phyloP scores from a whole-genome alignment of 2,329 filamentous ascomycete genomes.

The Fusarium ambrosium region DNA sequence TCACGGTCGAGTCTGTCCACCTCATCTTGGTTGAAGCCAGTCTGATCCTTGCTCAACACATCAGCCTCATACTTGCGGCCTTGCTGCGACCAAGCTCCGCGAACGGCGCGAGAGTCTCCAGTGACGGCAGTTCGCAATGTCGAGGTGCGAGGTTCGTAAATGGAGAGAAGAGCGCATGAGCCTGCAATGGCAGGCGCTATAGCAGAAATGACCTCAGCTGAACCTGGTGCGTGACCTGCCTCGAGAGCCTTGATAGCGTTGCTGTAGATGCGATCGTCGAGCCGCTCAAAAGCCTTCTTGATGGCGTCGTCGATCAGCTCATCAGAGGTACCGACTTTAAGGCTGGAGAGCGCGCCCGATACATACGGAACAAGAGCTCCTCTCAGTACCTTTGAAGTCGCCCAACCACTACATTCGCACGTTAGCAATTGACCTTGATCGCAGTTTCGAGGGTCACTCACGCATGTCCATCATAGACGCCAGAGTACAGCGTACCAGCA shows the following conservation, averaged over 20 bases:
- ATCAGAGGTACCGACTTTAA: slow-evolving; percentile 54
- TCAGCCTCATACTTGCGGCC: slow-evolving; percentile 63
- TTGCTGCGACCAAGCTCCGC: slow-evolving; percentile 63
- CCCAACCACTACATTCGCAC: slow-evolving; percentile 51
- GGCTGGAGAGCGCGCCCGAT: slow-evolving; percentile 50
- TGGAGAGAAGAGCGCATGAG: slow-evolving; percentile 73
- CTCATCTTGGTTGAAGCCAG: slow-evolving; percentile 72
- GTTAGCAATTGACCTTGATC: slow-evolving; percentile 12
- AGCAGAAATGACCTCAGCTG: slow-evolving; percentile 46
- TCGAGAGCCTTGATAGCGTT: slow-evolving; percentile 51
- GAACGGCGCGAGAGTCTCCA: slow-evolving; percentile 76
- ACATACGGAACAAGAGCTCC: slow-evolving; percentile 59
- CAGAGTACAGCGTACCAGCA: slow-evolving; percentile 49
- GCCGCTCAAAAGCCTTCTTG: slow-evolving; percentile 67
- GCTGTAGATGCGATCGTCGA: slow-evolving; percentile 69
- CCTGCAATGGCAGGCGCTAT: slow-evolving; percentile 60
- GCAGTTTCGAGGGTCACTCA: slow-evolving; percentile 43
- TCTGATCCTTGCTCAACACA: slow-evolving; percentile 75
- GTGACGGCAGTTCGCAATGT: slow-evolving; percentile 74
- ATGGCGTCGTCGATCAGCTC: slow-evolving; percentile 67
- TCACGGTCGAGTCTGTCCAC: slow-evolving; percentile 65
- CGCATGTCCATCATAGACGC: slow-evolving; percentile 65
- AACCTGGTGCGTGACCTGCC: slow-evolving; percentile 46
- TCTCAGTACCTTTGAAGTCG: slow-evolving; percentile 58
- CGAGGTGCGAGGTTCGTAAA: slow-evolving; percentile 68